Base-by-base conservation (phyloP, 345 rosid genomes). In the Jatropha curcas region DNA sequence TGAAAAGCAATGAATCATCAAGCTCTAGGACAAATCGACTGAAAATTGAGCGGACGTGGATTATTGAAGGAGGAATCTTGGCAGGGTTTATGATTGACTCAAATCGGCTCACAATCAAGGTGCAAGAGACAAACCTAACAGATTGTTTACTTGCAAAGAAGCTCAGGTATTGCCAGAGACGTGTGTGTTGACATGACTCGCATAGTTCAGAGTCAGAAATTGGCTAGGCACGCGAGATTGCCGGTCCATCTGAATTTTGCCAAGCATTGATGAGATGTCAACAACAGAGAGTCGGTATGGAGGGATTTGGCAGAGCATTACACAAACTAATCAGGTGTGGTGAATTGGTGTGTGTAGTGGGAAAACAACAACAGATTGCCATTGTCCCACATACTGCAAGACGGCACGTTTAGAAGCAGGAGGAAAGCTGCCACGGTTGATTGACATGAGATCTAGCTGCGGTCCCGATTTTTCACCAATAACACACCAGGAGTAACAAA, bases 1-100 rank as follows among this genome's bases (percentile, higher is more conserved):
- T 60, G 30, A 60, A 27, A 27, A 60, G 64, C 19, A 60, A 60
- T 31, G n/a, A n/a, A 60, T 60, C 7, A 60, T 60, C 6, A n/a
- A 60, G 64, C 20, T n/a, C 64, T 60, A 24, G 64, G 64, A 9
- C 64, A 60, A 27, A 13, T 60, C 9, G 64, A 60, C n/a, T 30
- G 64, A 60, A 60, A 27, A 24, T 31, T n/a, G n/a, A 33, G 64
- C 4, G 33, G 64, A 2, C 37, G 64, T 7, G 19, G 3, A 9
- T 22, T 5, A 31, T 60, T 13, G 33, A 30, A 60, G 20, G 37
- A 3, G 64, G 64, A 27, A 7, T 8, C 37, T 31, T 24, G 17
- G n/a, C n/a, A 27, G 25, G 14, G 37, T 60, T 6, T 60, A 60
- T 28, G 35, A 60, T n/a, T 12, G 25, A 30, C 17, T 17, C n/a